phyloP scores from a whole-genome alignment of 2,329 filamentous ascomycete genomes.

The Aquanectria penicillioides region DNA sequence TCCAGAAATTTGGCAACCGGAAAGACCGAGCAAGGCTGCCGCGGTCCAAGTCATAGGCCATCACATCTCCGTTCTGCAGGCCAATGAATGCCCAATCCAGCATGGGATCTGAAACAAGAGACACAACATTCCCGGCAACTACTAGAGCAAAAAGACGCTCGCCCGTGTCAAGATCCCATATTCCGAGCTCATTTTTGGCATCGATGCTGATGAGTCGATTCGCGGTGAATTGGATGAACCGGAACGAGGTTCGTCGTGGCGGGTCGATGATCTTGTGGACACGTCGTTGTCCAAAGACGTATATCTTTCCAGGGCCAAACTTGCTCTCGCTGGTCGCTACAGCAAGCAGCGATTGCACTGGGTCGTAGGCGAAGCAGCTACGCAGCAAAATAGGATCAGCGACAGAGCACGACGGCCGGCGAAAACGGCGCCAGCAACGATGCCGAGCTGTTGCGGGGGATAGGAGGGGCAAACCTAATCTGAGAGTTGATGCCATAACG shows the following conservation, averaged over 20 bases:
- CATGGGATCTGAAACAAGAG: constrained; percentile 84
- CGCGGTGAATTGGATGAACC: constrained; percentile 82
- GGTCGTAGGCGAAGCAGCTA: constrained; percentile 87
- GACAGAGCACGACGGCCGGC: constrained; percentile 29
- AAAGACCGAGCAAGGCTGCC: constrained; percentile 76
- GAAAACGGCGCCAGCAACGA: constrained; percentile 17
- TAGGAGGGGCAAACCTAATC: constrained; percentile 61
- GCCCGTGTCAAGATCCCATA: constrained; percentile 83
- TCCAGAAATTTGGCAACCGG: constrained; percentile 89
- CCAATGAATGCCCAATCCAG: constrained; percentile 94
- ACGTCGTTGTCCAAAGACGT: constrained; percentile 84
- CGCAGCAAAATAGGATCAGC: constrained; percentile 38
- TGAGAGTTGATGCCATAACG: constrained; percentile 86
- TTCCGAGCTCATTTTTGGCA: constrained; percentile 82
- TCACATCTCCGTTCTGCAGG: constrained; percentile 81
- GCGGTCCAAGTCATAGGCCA: constrained; percentile 93
- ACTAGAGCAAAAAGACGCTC: constrained; percentile 74
- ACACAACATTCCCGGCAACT: constrained; percentile 79
- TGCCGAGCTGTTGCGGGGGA: background rate
- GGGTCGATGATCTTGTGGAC: constrained; percentile 80
- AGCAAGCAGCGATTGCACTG: constrained; percentile 91
- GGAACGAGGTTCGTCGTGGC: constrained; percentile 77
- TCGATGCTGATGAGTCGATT: constrained; percentile 89
- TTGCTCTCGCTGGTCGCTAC: constrained; percentile 89
- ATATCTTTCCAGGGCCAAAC: constrained; percentile 87